Conservation (phyloP, 805 yeast species). For the Barnettozyma populi region DNA sequence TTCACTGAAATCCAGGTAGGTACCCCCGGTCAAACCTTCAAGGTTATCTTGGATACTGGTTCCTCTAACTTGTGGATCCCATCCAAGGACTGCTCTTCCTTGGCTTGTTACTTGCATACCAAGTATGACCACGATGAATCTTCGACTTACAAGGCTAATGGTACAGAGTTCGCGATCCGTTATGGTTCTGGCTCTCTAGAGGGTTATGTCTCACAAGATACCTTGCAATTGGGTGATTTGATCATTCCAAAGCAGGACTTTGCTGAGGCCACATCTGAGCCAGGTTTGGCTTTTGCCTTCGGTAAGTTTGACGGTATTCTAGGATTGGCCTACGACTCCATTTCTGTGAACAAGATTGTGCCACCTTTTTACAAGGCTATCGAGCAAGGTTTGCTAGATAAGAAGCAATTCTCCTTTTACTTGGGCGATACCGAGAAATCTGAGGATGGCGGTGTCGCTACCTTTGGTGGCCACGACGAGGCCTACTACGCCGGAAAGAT, state of each 20-base stretch:
- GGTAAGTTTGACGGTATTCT: conserved; percentile 98
- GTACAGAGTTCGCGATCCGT: conserved; percentile 75
- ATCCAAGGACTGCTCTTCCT: conserved; percentile 76
- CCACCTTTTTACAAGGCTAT: conserved; percentile 95
- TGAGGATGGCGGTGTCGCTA: conserved; percentile 82
- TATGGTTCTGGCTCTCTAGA: conserved; percentile 93
- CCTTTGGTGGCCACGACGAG: conserved; percentile 91
- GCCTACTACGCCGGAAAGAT: conserved; percentile 74
- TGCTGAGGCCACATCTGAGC: conserved; percentile 96
- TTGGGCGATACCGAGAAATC: conserved; percentile 71
- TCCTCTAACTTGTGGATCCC: conserved; percentile 98
- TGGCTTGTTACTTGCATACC: conserved; percentile 91
- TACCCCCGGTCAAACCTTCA: conserved; percentile 89
- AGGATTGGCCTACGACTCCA: conserved; percentile 90
- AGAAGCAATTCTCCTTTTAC: conserved; percentile 82
- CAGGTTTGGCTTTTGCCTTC: conserved; percentile 96
- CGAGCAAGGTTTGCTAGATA: conserved; percentile 72
- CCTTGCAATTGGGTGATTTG: conserved; percentile 76
- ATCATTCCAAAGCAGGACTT: conserved; percentile 84
- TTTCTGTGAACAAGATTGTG: conserved; percentile 81
- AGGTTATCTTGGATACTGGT: conserved; percentile 94
- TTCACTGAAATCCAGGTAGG: conserved; percentile 88
- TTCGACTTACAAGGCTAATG: conserved; percentile 82
- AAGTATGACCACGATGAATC: conserved; percentile 84
- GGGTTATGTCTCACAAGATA: conserved; percentile 88